Evolutionary conservation across 441 rosid species (phyloP).

Genomic region (Sinapis alba): DNA sequence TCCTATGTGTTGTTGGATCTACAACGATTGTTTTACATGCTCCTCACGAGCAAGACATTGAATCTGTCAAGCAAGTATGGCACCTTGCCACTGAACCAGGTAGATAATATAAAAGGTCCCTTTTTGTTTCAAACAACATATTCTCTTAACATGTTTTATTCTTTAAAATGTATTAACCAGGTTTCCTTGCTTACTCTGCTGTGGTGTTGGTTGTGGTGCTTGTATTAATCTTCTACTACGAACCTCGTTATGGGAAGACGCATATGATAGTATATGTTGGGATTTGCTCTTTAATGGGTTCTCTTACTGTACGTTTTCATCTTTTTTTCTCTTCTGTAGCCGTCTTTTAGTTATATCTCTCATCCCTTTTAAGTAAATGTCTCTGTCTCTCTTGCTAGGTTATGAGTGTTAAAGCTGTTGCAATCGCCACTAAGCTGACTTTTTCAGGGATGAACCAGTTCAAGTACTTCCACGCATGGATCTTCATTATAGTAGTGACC

Average conservation of each 20-base stretch:
- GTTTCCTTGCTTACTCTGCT: slow-evolving; percentile 60
- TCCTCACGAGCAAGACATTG: slow-evolving; percentile 65
- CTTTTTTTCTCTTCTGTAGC: too few species aligned
- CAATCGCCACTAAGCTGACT: slow-evolving; percentile 76
- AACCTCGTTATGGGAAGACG: slow-evolving; percentile 66
- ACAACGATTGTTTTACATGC: slow-evolving; percentile 76
- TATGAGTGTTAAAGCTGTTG: slow-evolving; percentile 83
- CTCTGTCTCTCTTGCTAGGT: slow-evolving; percentile 48
- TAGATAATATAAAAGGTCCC: background rate
- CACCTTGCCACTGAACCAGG: slow-evolving; percentile 81
- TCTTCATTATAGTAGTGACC: slow-evolving; percentile 57
- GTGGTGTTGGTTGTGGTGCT: slow-evolving; percentile 48
- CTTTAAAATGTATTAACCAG: slow-evolving; percentile 40
- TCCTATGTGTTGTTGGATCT: slow-evolving; percentile 82
- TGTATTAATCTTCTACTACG: slow-evolving; percentile 56
- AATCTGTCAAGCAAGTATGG: slow-evolving; percentile 81
- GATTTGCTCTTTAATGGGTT: slow-evolving; percentile 89
- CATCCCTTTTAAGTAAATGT: background rate
- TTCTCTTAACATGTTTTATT: background rate
- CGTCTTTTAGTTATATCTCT: background rate
- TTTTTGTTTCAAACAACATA: background rate
- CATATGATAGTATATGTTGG: slow-evolving; percentile 79
- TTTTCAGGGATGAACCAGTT: slow-evolving; percentile 77
- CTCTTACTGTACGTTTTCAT: slow-evolving; percentile 82
- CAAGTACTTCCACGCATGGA: slow-evolving; percentile 69